Evolutionary conservation across 2,329 filamentous ascomycete genomes (phyloP), one percentile per base, ranked within the genome.

Genomic region (Clonostachys rhizophaga): DNA sequence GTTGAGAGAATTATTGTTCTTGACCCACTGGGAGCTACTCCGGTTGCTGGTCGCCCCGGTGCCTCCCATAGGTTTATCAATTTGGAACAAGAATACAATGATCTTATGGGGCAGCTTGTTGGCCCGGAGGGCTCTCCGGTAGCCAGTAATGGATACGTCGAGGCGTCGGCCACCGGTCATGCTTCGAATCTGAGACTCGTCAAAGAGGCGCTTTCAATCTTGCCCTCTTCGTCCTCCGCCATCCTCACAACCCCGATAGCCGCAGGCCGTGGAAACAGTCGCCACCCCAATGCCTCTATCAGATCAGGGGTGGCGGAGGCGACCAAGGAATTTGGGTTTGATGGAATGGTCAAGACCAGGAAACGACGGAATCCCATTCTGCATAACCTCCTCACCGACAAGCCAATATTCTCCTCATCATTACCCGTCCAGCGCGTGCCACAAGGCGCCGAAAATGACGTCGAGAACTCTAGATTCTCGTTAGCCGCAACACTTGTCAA

Each of bases 321-420:
- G 37, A 16, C 14, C 78, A 46, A 74, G 78, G 63, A 70, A 77
- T 65, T 61, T 52, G 66, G 66, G 1, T 68, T 73, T 17, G 67
- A 74, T 3, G 71, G 69, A 30, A 76, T 75, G 50, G 78, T 81
- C 4, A 74, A 72, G 18, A 82, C 78, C 0, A 69, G 78, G 48
- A 71, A 70, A 42, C 74, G 71, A 48, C 76, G 79, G 58, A 99
- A 99, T 57, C 91, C 91, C 0, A 73, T 99, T 2, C 94, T 99
- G 42, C 91, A 99, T 67, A 97, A 96, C 58, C 81, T 99, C 2
- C 78, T 99, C 10, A 99, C 94, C 3, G 94, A 99, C 67, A 95
- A 96, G 59, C 92, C 94, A 0, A 80, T 91, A 13, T 87, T 91
- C 54, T 97, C 94, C 2, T 94, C 94, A 2, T 99, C 94, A 1